Evolutionary conservation across 2,329 filamentous ascomycete genomes (phyloP), one percentile per base, ranked within the genome.

Genomic region (Penicillium sp.): DNA sequence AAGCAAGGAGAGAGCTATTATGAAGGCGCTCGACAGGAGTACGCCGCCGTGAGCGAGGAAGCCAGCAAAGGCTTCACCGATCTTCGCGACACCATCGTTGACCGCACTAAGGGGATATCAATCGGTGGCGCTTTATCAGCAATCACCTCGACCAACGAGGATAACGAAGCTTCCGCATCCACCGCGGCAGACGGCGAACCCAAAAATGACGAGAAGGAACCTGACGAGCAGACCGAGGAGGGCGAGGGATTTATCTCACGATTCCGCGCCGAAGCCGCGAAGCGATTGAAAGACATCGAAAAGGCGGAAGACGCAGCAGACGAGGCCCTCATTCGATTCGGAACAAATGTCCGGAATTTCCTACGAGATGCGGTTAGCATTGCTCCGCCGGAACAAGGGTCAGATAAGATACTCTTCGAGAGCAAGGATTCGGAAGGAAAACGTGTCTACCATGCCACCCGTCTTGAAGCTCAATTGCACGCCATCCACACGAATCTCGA

Each of bases 261-360:
- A 46, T 84, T 97, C 70, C 84, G 86, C 57, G 75, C 79, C 20
- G 90, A 95, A 74, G 91, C 91, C 4, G 80, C 89, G 24, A 91
- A 91, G 74, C 84, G 91, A 48, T 78, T 97, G 58, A 94, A 90
- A 68, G 91, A 97, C 59, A 86, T 97, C 20, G 90, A 97, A 68
- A 85, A 85, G 64, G 94, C 93, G 12, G 94, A 99, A 74, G 93
- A 97, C 68, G 93, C 93, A 3, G 94, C 94, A 7, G 94, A 99
- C 71, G 94, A 97, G 72, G 94, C 94, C 0, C 83, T 99, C 9
- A 78, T 97, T 63, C 90, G 90, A 63, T 97, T 97, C 66, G 94
- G 94, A 21, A 85, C 86, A 58, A 97, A 94, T 65, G 85, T 99
- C 49, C 83, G 90, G 38, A 89, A 93, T 73, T 97, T 96, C 75